A percentile compares a stretch with the other conserved stretches of the same genome.
Evolutionary conservation across 768 basidiomycete species (phyloP).

Genomic region (Naganishia friedmannii): DNA sequence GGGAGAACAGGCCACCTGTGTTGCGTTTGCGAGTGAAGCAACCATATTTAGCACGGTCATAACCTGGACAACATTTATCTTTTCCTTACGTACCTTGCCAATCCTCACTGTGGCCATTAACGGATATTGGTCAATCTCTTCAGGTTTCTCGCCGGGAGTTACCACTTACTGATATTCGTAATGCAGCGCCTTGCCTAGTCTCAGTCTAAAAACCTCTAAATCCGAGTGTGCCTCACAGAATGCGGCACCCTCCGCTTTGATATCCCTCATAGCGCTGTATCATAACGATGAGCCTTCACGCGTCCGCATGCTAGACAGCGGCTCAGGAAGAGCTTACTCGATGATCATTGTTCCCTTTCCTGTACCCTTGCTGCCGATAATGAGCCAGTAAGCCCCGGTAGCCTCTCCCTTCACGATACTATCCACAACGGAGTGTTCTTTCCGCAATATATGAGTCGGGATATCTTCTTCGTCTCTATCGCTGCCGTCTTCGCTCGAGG

Average conservation of each 20-base stretch:
- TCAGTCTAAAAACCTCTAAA: conserved; percentile 74
- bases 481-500: conserved; percentile 40
- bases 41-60: background rate
- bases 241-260: conserved; percentile 62
- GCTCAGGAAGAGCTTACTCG: conserved; percentile 53
- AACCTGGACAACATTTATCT: background rate
- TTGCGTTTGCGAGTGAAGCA: background rate
- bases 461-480: conserved; percentile 46
- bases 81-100: conserved; percentile 59
- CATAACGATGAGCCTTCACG: conserved; percentile 39
- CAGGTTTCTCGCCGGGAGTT: background rate
- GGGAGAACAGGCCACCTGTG: conserved; percentile 62
- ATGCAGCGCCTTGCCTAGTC: conserved; percentile 79
- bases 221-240: conserved; percentile 66
- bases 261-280: conserved; percentile 61
- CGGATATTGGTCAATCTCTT: too few species aligned
- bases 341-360: conserved; percentile 81
- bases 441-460: conserved; percentile 62
- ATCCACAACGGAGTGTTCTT: conserved; percentile 74
- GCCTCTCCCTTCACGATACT: conserved; percentile 72
- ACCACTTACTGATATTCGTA: conserved; percentile 76
- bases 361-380: conserved; percentile 79
- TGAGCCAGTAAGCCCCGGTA: conserved; percentile 68
- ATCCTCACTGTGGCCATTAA: conserved; percentile 50
- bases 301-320: background rate